phyloP scores from a whole-genome alignment of 345 rosid species.

The Ceriops decandra region DNA sequence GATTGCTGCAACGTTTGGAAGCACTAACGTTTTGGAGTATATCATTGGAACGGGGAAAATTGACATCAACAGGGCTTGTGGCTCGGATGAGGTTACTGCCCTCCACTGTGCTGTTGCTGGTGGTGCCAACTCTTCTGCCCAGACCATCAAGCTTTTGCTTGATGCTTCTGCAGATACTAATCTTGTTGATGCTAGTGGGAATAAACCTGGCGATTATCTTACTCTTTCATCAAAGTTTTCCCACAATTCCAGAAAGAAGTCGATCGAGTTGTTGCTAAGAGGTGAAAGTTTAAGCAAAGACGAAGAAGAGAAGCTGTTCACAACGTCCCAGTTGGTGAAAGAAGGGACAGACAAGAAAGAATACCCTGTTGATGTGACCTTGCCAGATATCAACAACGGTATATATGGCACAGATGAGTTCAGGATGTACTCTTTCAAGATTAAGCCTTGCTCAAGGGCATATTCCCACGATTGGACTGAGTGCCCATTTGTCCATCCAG shows the following conservation, averaged over 20 bases:
- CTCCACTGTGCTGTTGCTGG: slow-evolving; percentile 93
- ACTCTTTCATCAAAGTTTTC: slow-evolving; percentile 32
- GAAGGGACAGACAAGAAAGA: slow-evolving; percentile 67
- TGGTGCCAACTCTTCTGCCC: slow-evolving; percentile 46
- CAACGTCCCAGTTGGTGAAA: slow-evolving; percentile 39
- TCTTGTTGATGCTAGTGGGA: slow-evolving; percentile 56
- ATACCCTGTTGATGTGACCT: slow-evolving; percentile 71
- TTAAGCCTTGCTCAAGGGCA: slow-evolving; percentile 97
- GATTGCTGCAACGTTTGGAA: slow-evolving; percentile 84
- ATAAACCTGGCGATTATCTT: slow-evolving; percentile 61
- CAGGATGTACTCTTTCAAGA: slow-evolving; percentile 88
- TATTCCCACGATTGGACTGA: slow-evolving; percentile 99
- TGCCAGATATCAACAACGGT: slow-evolving; percentile 93
- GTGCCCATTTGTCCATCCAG: slow-evolving; percentile 97
- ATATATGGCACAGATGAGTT: slow-evolving; percentile 84
- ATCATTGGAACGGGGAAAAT: slow-evolving; percentile 43
- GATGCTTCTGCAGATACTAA: slow-evolving; percentile 60
- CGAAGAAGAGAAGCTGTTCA: slow-evolving; percentile 42
- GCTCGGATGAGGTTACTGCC: slow-evolving; percentile 75
- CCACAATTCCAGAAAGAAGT: slow-evolving; percentile 44
- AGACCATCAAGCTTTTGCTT: slow-evolving; percentile 62
- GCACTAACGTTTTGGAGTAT: slow-evolving; percentile 53
- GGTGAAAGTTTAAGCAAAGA: slow-evolving; percentile 37
- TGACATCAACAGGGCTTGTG: slow-evolving; percentile 62
- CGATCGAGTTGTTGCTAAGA: slow-evolving; percentile 52